Evolutionary conservation across 2,329 filamentous ascomycete genomes (phyloP), one percentile per base, ranked within the genome.

Genomic region (Ustulina deusta): DNA sequence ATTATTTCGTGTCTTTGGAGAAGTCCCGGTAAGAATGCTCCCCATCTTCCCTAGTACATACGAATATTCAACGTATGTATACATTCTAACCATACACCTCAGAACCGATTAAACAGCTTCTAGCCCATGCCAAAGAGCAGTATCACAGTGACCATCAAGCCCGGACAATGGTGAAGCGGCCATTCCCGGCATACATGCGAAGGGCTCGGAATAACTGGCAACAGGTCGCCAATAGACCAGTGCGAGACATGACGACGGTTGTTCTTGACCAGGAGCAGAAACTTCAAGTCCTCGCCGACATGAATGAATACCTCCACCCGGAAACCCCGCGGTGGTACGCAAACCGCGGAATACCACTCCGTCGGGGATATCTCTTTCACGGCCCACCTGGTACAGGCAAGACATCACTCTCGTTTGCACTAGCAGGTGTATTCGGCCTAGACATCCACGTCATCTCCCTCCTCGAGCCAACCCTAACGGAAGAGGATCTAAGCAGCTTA

Each of bases 291-390:
- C 79, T 94, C 10, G 81, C 82, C 29, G 93, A 96, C 73, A 90
- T 95, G 74, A 92, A 92, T 71, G 91, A 94, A 73, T 95, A 93
- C 70, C 83, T 96, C 0, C 88, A 93, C 61, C 91, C 92, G 0
- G 81, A 84, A 0, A 92, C 89, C 0, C 87, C 89, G 1, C 83
- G 85, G 10, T 95, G 91, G 91, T 95, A 95, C 74, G 88, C 91
- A 0, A 89, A 89, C 55, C 84, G 91, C 1, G 92, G 92, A 0
- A 93, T 95, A 34, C 92, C 92, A 0, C 89, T 94, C 60, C 85
- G 93, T 0, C 81, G 93, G 34, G 93, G 93, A 0, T 95, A 94
- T 73, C 84, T 95, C 0, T 93, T 95, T 71, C 85, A 93, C 72
- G 92, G 93, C 0, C 91, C 91, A 0, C 91, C 91, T 0, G 91